A percentile compares a stretch with the other conserved stretches of the same genome.
These are phyloP conservation scores for Prasinococcaceae sp. DNA, from an alignment of 139 green algal genomes.

Conservation along the genomic window DNA sequence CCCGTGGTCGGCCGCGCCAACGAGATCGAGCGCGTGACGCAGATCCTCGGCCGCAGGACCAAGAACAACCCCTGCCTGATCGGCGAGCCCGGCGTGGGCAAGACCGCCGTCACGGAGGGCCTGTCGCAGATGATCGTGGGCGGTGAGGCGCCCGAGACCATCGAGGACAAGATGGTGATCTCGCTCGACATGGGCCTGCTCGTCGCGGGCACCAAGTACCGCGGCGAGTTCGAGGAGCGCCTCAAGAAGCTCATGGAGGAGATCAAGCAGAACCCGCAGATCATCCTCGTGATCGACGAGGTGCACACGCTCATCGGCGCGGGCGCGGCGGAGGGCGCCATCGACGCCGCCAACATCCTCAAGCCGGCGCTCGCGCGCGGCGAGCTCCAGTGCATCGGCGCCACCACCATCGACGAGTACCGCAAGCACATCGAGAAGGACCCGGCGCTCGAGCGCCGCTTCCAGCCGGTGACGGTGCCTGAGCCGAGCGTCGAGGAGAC, in stretches of 20 bases:
- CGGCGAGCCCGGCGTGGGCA: constrained; percentile 94
- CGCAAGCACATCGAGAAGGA: constrained; percentile 99
- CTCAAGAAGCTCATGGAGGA: constrained; percentile 99
- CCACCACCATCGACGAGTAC: constrained; percentile 98
- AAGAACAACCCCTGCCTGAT: constrained; percentile 99
- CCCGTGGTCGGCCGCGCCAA: constrained; percentile 84
- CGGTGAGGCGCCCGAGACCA: constrained; percentile 95
- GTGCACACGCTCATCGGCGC: constrained; percentile 97
- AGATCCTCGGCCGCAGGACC: constrained; percentile 93
- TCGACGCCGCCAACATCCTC: constrained; percentile 98
- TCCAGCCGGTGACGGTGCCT: constrained; percentile 47
- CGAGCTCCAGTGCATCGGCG: constrained; percentile 98
- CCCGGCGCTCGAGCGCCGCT: constrained; percentile 78
- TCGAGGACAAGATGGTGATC: constrained; percentile 96
- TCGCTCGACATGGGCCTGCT: constrained; percentile 98
- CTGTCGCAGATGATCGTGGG: constrained; percentile 84
- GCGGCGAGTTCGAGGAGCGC: constrained; percentile 98
- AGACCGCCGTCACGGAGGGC: constrained; percentile 95
- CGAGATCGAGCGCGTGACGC: constrained; percentile 96
- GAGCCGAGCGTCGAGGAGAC: constrained; percentile 96
- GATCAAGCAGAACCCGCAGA: constrained; percentile 98
- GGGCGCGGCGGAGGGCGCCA: constrained; percentile 92
- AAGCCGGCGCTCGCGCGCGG: constrained; percentile 95
- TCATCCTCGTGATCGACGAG: constrained; percentile 93
- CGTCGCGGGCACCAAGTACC: constrained; percentile 98